Conservation (phyloP, 2,329 filamentous ascomycete genomes). For the Corinectria fuckeliana region DNA sequence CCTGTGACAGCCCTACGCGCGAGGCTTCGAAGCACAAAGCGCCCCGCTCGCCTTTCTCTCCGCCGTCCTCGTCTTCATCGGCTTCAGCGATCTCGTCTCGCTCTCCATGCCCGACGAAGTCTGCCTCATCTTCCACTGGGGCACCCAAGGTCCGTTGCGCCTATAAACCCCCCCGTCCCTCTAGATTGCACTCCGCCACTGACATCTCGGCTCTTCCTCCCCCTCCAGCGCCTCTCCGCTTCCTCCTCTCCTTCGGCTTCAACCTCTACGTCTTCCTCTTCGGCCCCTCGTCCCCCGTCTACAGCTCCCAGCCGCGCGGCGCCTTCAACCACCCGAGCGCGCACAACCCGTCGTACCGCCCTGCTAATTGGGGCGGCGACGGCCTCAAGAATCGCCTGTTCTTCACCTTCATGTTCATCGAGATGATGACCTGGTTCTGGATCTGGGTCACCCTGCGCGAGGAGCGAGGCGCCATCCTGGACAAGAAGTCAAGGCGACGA, state of each 20-base stretch:
- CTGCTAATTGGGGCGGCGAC: conserved; percentile 62
- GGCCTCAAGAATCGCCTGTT: conserved; percentile 83
- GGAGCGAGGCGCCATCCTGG: conserved; percentile 57
- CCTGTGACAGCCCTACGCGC: conserved; percentile 52
- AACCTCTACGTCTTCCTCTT: conserved; percentile 71
- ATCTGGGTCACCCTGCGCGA: conserved; percentile 74
- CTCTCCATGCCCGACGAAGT: conserved; percentile 74
- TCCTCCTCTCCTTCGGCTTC: conserved; percentile 66
- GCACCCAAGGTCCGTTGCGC: conserved; percentile 62
- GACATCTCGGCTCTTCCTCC: too few species aligned
- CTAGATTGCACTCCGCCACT: conserved; percentile 37
- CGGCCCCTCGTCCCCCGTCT: conserved; percentile 57
- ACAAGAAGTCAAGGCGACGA: conserved; percentile 46
- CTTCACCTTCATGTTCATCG: conserved; percentile 84
- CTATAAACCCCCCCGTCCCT: conserved; percentile 47
- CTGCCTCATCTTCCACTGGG: conserved; percentile 68
- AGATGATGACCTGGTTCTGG: conserved; percentile 90
- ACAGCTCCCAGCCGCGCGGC: conserved; percentile 39
- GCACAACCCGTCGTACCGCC: conserved; percentile 45
- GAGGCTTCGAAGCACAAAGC: conserved; percentile 71
- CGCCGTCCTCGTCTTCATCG: conserved; percentile 67
- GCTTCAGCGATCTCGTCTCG: conserved; percentile 68
- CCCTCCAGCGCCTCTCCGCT: conserved; percentile 65
- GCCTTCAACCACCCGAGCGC: conserved; percentile 36
- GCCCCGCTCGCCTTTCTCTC: conserved; percentile 78